Conservation (phyloP, 257 asterid genomes). For the Ilex aquifolium region DNA sequence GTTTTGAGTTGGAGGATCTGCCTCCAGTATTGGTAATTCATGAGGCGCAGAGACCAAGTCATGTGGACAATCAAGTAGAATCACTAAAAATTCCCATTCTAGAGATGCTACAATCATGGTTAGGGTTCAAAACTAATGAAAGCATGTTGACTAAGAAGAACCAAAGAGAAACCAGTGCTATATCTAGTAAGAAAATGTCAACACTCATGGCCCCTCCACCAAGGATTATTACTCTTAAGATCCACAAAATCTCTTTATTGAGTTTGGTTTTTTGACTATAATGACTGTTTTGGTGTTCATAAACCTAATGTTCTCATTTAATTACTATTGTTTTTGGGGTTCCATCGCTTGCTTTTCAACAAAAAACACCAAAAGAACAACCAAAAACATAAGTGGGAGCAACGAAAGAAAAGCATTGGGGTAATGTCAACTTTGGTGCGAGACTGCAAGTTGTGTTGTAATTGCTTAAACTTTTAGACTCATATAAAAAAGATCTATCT, state of each 20-base stretch:
- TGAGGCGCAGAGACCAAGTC: conserved; percentile 34
- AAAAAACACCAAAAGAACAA: conserved; percentile 16
- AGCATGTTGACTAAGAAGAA: conserved; percentile 27
- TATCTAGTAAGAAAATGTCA: conserved; percentile 27
- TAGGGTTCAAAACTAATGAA: conserved; percentile 14
- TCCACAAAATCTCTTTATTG: conserved; percentile 23
- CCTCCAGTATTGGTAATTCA: conserved; percentile 24
- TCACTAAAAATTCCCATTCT: conserved; percentile 13
- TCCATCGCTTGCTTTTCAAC: conserved; percentile 16
- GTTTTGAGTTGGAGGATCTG: conserved; percentile 19
- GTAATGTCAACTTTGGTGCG: conserved; percentile 24
- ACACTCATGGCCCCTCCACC: conserved; percentile 19
- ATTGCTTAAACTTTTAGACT: conserved; percentile 16
- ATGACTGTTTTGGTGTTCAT: conserved; percentile 6
- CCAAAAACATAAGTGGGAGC: conserved; percentile 21
- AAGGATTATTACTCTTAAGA: conserved; percentile 16
- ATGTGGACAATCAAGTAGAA: conserved; percentile 36
- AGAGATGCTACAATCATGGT: conserved; percentile 13
- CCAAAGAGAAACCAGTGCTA: conserved; percentile 20
- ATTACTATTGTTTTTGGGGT: not conserved
- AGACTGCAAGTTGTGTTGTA: conserved; percentile 8
- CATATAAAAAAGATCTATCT: not conserved
- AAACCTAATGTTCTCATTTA: conserved; percentile 2
- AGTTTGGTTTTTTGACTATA: conserved; percentile 9
- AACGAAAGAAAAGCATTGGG: conserved; percentile 12